These are phyloP conservation scores for Phycomyces blakesleeanus DNA, from an alignment of 192 early-diverging fungal species.

Conservation along the genomic window DNA sequence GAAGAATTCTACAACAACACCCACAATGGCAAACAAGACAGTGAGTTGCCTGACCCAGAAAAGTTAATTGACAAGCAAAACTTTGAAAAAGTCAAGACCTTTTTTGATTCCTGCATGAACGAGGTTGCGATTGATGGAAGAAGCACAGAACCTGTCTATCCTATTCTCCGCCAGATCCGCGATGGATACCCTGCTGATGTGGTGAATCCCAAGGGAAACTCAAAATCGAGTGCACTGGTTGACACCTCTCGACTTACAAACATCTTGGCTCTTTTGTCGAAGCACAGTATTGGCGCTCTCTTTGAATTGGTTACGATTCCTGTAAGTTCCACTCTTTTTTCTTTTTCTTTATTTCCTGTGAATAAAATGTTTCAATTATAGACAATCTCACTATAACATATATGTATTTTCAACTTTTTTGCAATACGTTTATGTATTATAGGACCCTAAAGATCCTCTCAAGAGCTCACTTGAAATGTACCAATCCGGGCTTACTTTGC, in stretches of 20 bases:
- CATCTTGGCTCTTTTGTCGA: constrained; percentile 5
- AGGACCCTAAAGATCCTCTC: constrained; percentile 58
- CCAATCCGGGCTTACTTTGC: constrained; percentile 59
- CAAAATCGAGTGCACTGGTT: background rate
- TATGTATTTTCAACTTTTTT: too few species aligned
- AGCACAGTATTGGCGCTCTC: constrained; percentile 31
- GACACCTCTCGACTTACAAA: constrained; percentile 3
- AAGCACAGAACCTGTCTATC: constrained; percentile 43
- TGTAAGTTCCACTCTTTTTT: constrained; percentile 53
- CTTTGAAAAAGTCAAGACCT: constrained; percentile 53
- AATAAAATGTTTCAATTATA: too few species aligned
- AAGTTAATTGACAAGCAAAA: constrained; percentile 50
- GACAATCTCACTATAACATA: too few species aligned
- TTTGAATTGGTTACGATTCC: constrained; percentile 47
- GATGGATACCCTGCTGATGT: constrained; percentile 24
- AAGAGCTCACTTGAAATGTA: constrained; percentile 45
- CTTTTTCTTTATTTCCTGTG: constrained; percentile 36
- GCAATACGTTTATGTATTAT: background rate
- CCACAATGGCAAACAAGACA: constrained; percentile 21
- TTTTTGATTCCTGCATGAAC: constrained; percentile 59
- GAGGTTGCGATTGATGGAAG: constrained; percentile 39
- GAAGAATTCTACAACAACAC: constrained; percentile 29
- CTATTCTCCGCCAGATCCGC: constrained; percentile 39
- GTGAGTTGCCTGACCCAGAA: constrained; percentile 38
- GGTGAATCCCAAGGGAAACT: background rate